Evolutionary conservation across 257 asterid species (phyloP).

Genomic region (Knoxia roxburghii): DNA sequence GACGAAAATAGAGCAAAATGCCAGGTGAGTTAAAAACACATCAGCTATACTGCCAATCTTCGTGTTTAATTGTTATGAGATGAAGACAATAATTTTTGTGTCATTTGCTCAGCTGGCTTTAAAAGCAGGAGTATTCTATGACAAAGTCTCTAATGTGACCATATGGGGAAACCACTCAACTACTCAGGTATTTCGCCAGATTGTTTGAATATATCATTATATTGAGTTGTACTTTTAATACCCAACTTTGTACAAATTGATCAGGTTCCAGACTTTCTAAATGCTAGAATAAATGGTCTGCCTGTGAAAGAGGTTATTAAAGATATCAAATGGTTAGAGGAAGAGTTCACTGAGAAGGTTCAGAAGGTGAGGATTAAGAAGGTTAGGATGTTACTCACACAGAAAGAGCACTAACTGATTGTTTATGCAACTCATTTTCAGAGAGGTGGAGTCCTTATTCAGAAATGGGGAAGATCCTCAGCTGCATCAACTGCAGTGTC

Average conservation of each 20-base stretch:
- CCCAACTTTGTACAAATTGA: constrained; percentile 3
- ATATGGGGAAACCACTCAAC: constrained; percentile 99
- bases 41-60: background rate
- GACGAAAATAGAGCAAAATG: constrained; percentile 99
- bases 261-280: constrained; percentile 93
- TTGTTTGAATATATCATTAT: background rate
- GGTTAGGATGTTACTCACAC: background rate
- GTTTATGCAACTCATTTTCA: constrained; percentile 24
- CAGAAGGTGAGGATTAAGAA: constrained; percentile 54
- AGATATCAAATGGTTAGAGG: constrained; percentile 83
- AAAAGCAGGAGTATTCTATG: constrained; percentile 96
- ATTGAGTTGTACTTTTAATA: constrained; percentile 6
- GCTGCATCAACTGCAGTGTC: constrained; percentile 99
- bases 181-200: constrained; percentile 59
- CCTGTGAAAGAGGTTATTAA: constrained; percentile 82
- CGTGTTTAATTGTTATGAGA: background rate
- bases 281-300: constrained; percentile 71
- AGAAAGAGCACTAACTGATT: background rate
- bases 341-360: constrained; percentile 84
- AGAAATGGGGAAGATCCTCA: constrained; percentile 99
- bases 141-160: constrained; percentile 82
- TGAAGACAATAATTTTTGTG: background rate
- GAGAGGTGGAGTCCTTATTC: constrained; percentile 94
- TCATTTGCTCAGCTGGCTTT: constrained; percentile 63
- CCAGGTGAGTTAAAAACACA: constrained; percentile 43